Percentiles rank a stretch among this genome's conserved stretches.
Evolutionary conservation across 2,329 filamentous ascomycete species (phyloP).

Genomic region (Sporothrix sp.): DNA sequence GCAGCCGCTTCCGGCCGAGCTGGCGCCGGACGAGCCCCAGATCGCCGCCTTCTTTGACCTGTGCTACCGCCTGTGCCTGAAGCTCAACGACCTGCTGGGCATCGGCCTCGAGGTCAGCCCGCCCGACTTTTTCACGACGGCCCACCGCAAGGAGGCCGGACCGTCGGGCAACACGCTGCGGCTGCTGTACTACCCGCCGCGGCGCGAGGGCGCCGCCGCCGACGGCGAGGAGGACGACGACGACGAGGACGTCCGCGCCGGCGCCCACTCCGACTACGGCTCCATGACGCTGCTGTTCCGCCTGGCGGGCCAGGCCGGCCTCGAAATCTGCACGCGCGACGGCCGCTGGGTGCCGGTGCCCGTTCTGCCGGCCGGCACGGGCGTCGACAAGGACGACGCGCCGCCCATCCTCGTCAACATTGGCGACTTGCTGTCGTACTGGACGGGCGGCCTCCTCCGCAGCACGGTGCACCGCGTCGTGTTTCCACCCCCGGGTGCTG

Average conservation of each 20-base stretch:
- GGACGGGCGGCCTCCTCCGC: slow-evolving; percentile 81
- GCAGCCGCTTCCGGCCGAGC: slow-evolving; percentile 63
- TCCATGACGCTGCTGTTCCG: slow-evolving; percentile 73
- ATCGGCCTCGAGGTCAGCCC: slow-evolving; percentile 56
- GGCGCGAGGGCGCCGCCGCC: slow-evolving; percentile 25
- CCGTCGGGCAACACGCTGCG: slow-evolving; percentile 53
- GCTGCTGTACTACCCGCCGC: slow-evolving; percentile 62
- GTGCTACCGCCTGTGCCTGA: slow-evolving; percentile 64
- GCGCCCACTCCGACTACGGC: slow-evolving; percentile 84
- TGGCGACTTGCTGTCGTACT: slow-evolving; percentile 63
- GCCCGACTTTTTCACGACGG: slow-evolving; percentile 44
- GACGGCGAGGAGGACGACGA: slow-evolving; percentile 24
- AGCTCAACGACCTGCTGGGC: slow-evolving; percentile 67
- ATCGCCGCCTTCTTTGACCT: slow-evolving; percentile 57
- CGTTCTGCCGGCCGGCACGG: slow-evolving; percentile 51
- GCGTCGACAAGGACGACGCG: slow-evolving; percentile 39
- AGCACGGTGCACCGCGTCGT: slow-evolving; percentile 85
- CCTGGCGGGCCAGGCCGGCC: slow-evolving; percentile 69
- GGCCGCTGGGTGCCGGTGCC: slow-evolving; percentile 53
- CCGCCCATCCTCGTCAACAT: slow-evolving; percentile 78
- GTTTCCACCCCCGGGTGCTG: slow-evolving; percentile 44
- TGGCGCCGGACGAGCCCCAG: slow-evolving; percentile 49
- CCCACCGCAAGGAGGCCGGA: slow-evolving; percentile 36
- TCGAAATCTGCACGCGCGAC: slow-evolving; percentile 64
- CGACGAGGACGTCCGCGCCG: slow-evolving; percentile 66